Evolutionary conservation across 257 asterid genomes (phyloP), one percentile per base, ranked within the genome.

Genomic region (Leonotis leonurus): DNA sequence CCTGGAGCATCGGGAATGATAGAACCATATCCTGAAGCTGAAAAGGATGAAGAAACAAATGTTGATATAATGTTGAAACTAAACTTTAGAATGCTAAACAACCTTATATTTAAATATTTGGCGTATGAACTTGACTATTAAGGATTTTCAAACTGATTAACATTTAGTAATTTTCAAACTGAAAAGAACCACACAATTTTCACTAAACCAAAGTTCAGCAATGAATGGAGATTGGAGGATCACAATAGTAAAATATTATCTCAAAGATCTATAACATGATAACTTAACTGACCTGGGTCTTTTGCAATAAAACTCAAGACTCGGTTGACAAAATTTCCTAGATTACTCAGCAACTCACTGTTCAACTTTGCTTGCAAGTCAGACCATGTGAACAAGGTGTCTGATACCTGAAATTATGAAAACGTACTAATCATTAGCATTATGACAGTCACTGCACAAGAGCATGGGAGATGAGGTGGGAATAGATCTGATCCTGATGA

Each of bases 271-370:
- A 43, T 50, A 60, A 27, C 22, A 43, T 5, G 49, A 57, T 33
- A 25, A 61, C 50, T 41, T 59, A 56, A 72, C 63, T 14, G 44
- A 87, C 99, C 94, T 81, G 94, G 80, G 70, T 87, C 97, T 78
- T 89, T 93, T 40, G 84, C 94, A 12, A 93, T 87, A 83, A 93
- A 93, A 74, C 96, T 93, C 87, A 92, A 74, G 45, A 92, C 99
- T 33, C 99, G 81, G 73, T 92, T 92, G 58, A 92, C 63, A 64
- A 86, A 92, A 79, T 92, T 92, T 37, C 99, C 99, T 13, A 92
- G 87, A 77, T 92, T 92, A 79, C 70, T 80, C 46, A 89, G 83
- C 78, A 92, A 81, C 76, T 92, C 99, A 54, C 81, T 66, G 49
- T 89, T 92, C 64, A 83, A 64, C 83, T 92, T 92, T 14, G 95